These are phyloP conservation scores for Saturnispora gosingensis DNA, from an alignment of 805 yeast species.

Conservation along the genomic window DNA sequence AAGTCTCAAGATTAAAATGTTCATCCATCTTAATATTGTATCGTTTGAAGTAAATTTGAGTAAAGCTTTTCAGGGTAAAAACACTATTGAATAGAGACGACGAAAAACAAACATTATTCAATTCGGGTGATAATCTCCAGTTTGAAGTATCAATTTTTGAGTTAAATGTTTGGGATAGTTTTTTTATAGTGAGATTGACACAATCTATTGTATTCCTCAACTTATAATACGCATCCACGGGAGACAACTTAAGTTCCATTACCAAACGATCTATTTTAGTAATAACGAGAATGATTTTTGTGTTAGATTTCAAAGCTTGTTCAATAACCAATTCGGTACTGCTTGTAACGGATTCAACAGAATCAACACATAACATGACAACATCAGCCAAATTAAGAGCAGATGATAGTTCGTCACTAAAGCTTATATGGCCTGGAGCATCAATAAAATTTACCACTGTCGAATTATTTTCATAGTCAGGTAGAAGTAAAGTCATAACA, in stretches of 20 bases:
- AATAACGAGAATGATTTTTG: constrained; percentile 51
- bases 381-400: constrained; percentile 56
- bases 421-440: constrained; percentile 88
- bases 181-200: constrained; percentile 45
- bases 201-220: constrained; percentile 50
- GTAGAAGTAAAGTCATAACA: constrained; percentile 52
- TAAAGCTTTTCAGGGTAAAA: constrained; percentile 62
- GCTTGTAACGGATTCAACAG: constrained; percentile 71
- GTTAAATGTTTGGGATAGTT: constrained; percentile 6
- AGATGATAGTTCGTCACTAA: constrained; percentile 61
- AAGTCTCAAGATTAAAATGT: constrained; percentile 26
- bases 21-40: constrained; percentile 18
- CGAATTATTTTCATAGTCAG: constrained; percentile 45
- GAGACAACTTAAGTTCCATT: constrained; percentile 68
- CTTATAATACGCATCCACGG: constrained; percentile 63
- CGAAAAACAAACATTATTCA: constrained; percentile 65
- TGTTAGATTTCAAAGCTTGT: constrained; percentile 39
- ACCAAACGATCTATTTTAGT: constrained; percentile 85
- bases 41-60: constrained; percentile 36
- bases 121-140: constrained; percentile 44
- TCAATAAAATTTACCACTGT: constrained; percentile 59
- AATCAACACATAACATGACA: constrained; percentile 66
- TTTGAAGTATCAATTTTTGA: constrained; percentile 12
- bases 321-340: constrained; percentile 44
- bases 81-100: constrained; percentile 53